Base-by-base conservation (phyloP, 2,329 filamentous ascomycete genomes). In the Plectosphaerella cucumerina region DNA sequence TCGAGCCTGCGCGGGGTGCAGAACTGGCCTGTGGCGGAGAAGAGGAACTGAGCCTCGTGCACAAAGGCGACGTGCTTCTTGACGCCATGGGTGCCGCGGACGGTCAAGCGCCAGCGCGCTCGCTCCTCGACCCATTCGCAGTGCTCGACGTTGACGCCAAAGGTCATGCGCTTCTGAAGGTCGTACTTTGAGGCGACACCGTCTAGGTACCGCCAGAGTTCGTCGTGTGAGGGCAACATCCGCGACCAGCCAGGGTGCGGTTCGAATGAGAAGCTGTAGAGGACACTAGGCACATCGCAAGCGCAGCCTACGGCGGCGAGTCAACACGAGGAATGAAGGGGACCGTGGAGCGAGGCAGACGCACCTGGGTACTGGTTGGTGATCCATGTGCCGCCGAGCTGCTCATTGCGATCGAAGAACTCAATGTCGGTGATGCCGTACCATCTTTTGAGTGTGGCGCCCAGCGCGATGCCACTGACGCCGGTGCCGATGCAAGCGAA, bases 351-450 rank as follows among this genome's bases (percentile, higher is more conserved):
- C 14, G 20, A 4, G 11, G 6, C 2, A 23, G 6, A 5, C 48
- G 62, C 66, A 62, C 78, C 78, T 10, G 80, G 83, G 62, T 87
- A 87, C 31, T 73, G 70, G 61, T 86, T 87, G 43, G 76, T 75
- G 64, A 74, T 76, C 84, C 84, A 87, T 1, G 83, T 86, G 8
- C 84, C 84, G 31, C 84, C 84, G 42, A 85, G 70, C 3, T 75
- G 74, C 4, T 70, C 66, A 53, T 81, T 70, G 12, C 78, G 71
- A 21, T 87, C 84, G 53, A 85, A 86, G 59, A 87, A 74, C 23
- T 71, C 70, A 57, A 86, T 75, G 53, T 85, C 80, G 54, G 77
- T 75, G 49, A 82, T 81, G 26, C 73, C 75, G 41, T 85, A 73
- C 62, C 75, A 75, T 17, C 79, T 68, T 58, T 82, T 79, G 48